These are phyloP conservation scores for Apostasia shenzhenica DNA, from an alignment of 106 monocot genomes.

Conservation along the genomic window DNA sequence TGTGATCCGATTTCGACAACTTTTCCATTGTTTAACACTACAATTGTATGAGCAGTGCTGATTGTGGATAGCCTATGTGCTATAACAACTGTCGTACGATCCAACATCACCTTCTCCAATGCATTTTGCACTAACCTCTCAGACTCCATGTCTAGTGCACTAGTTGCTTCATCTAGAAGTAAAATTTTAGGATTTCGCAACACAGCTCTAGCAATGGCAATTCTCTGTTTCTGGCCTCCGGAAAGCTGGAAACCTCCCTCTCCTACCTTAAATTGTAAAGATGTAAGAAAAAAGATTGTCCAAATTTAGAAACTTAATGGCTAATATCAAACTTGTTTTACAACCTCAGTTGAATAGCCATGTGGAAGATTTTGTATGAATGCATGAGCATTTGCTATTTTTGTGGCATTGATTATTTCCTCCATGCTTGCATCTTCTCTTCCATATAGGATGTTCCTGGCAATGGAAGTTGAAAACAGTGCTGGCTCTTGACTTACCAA, in stretches of 20 bases:
- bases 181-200: slow-evolving; percentile 36
- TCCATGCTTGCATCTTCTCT: slow-evolving; percentile 12
- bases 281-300: not conserved
- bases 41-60: slow-evolving; percentile 22
- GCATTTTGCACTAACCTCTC: slow-evolving; percentile 24
- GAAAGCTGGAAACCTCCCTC: slow-evolving; percentile 33
- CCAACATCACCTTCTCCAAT: slow-evolving; percentile 18
- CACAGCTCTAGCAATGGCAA: slow-evolving; percentile 35
- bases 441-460: slow-evolving; percentile 14
- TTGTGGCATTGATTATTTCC: slow-evolving; percentile 13
- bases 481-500: slow-evolving; percentile 15
- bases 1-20: slow-evolving; percentile 34
- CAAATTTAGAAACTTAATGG: slow-evolving; percentile 1
- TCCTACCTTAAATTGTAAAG: slow-evolving; percentile 18
- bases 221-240: slow-evolving; percentile 43
- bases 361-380: slow-evolving; percentile 25
- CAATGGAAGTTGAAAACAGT: slow-evolving; percentile 9
- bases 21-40: slow-evolving; percentile 27
- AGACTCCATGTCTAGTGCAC: slow-evolving; percentile 34
- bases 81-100: slow-evolving; percentile 28
- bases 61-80: slow-evolving; percentile 40
- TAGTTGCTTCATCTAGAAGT: slow-evolving; percentile 39
- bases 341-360: slow-evolving; percentile 29
- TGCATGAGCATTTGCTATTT: slow-evolving; percentile 27
- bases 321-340: not conserved